phyloP scores from a whole-genome alignment of 306 rosid genomes.

The Hylodesmum podocarpum region DNA sequence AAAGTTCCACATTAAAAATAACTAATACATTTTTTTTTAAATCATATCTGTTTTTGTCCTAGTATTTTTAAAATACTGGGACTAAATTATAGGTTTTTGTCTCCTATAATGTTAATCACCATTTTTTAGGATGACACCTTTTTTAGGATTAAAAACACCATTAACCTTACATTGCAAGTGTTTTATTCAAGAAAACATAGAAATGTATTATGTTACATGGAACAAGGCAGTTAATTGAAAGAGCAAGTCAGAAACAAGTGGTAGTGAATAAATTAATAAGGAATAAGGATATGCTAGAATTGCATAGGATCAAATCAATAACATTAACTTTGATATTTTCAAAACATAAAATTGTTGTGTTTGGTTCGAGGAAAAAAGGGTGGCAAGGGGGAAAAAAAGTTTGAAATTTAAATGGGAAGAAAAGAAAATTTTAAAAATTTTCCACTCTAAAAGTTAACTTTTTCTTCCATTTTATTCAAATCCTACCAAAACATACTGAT shows the following conservation, averaged over 20 bases:
- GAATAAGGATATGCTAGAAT: background rate
- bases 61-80: background rate
- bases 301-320: background rate
- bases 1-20: conserved; percentile 5
- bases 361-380: too few relatives aligned
- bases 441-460: too few relatives aligned
- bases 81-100: background rate
- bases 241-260: background rate
- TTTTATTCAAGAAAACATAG: background rate
- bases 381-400: too few relatives aligned
- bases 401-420: too few relatives aligned
- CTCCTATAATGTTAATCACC: background rate
- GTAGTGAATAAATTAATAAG: background rate
- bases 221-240: background rate
- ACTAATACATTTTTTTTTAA: background rate
- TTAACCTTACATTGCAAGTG: background rate
- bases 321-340: background rate
- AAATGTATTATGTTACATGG: background rate
- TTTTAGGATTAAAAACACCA: background rate
- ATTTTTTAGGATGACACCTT: background rate
- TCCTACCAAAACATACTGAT: background rate
- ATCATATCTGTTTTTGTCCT: background rate
- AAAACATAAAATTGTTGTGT: background rate
- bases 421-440: too few relatives aligned
- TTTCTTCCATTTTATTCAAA: too few relatives aligned